These are phyloP conservation scores for Alisma plantagoaquatica DNA, from an alignment of 106 monocot species.

Conservation along the genomic window DNA sequence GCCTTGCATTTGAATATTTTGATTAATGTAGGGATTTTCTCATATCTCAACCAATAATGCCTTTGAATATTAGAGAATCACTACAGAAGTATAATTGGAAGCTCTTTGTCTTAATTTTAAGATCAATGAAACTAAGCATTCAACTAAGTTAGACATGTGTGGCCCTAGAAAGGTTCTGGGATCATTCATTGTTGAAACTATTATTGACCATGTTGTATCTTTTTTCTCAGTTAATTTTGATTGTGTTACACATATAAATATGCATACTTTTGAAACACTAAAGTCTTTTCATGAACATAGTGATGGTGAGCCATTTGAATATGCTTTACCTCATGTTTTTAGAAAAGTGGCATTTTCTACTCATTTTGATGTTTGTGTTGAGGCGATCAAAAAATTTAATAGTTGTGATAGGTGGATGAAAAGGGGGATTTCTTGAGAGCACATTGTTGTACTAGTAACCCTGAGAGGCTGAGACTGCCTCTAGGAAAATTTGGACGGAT, in stretches of 20 bases:
- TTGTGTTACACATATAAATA: constrained; percentile 38
- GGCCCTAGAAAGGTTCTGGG: constrained; percentile 74
- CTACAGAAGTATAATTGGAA: constrained; percentile 83
- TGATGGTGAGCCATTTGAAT: constrained; percentile 35
- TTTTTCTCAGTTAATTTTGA: constrained; percentile 32
- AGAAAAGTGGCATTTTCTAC: constrained; percentile 20
- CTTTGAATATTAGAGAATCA: constrained; percentile 29
- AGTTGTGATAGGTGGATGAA: constrained; percentile 49
- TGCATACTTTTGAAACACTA: constrained; percentile 63
- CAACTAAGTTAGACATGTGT: constrained; percentile 65
- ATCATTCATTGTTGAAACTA: constrained; percentile 63
- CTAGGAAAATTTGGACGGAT: constrained; percentile 71
- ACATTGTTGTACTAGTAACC: constrained; percentile 29
- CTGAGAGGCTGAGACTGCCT: constrained; percentile 27
- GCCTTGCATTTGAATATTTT: constrained; percentile 56
- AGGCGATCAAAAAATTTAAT: constrained; percentile 41
- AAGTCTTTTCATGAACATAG: constrained; percentile 24
- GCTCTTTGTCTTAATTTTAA: constrained; percentile 56
- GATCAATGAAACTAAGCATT: constrained; percentile 58
- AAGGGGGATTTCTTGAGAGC: constrained; percentile 59
- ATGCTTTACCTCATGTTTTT: constrained; percentile 46
- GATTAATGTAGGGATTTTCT: constrained; percentile 61
- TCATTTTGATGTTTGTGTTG: constrained; percentile 18
- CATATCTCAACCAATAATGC: constrained; percentile 43
- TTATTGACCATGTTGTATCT: constrained; percentile 72